A percentile compares a stretch with the other conserved stretches of the same genome.
phyloP scores from a whole-genome alignment of 768 basidiomycete genomes.

The Botryobasidium botryosum region DNA sequence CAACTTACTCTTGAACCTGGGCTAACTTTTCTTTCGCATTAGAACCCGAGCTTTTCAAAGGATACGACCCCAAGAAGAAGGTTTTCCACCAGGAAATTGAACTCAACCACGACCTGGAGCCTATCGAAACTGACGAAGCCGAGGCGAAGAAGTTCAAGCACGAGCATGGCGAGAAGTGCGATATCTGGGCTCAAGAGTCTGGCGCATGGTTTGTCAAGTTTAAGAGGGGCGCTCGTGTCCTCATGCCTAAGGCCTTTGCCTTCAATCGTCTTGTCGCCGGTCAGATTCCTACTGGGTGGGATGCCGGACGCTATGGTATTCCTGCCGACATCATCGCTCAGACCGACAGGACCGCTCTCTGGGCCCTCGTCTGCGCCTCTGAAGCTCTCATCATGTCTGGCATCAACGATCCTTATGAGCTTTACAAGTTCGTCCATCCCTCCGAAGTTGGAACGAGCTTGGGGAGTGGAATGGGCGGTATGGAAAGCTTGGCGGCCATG shows the following conservation, averaged over 20 bases:
- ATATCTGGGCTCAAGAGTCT: conserved; percentile 80
- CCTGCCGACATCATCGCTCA: conserved; percentile 92
- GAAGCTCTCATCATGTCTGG: conserved; percentile 96
- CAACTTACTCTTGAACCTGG: background rate
- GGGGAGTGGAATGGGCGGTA: conserved; percentile 97
- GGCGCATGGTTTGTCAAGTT: conserved; percentile 98
- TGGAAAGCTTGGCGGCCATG: conserved; percentile 82
- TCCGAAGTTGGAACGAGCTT: conserved; percentile 88
- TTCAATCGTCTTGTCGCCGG: conserved; percentile 92
- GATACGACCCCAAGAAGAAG: conserved; percentile 96
- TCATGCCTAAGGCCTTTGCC: conserved; percentile 86
- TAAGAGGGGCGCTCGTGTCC: conserved; percentile 91
- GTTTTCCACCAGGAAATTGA: conserved; percentile 95
- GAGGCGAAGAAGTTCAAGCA: conserved; percentile 93
- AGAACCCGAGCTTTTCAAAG: conserved; percentile 97
- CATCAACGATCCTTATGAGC: conserved; percentile 93
- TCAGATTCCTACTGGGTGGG: conserved; percentile 95
- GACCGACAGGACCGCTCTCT: conserved; percentile 80
- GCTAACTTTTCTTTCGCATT: conserved; percentile 12
- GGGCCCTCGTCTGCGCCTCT: conserved; percentile 87
- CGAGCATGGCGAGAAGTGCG: conserved; percentile 92
- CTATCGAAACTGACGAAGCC: conserved; percentile 78
- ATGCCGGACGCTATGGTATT: conserved; percentile 90
- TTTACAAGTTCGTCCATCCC: conserved; percentile 93
- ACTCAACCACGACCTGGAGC: conserved; percentile 89